phyloP scores from a whole-genome alignment of 441 rosid species.

The Gossypium trilobum region DNA sequence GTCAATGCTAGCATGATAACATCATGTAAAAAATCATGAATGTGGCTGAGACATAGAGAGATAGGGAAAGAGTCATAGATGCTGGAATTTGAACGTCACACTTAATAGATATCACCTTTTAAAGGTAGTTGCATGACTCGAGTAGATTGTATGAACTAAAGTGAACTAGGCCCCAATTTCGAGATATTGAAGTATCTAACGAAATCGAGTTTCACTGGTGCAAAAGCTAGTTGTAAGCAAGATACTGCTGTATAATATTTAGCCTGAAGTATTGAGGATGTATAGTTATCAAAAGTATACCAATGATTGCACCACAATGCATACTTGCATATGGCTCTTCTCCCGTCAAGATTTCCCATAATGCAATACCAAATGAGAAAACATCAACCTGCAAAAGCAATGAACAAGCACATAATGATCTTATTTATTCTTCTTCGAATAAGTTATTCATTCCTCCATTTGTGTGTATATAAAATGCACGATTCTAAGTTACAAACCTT shows the following conservation, averaged over 20 bases:
- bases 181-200: neutral
- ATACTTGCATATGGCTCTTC: slow-evolving; percentile 84
- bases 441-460: neutral
- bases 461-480: neutral
- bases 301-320: slow-evolving; percentile 89
- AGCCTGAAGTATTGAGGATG: neutral
- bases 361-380: slow-evolving; percentile 70
- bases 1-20: neutral
- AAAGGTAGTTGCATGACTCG: neutral
- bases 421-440: neutral
- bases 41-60: neutral
- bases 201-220: neutral
- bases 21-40: neutral
- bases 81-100: neutral
- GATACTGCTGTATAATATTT: neutral
- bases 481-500: slow-evolving; percentile 32
- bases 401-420: neutral
- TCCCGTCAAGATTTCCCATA: slow-evolving; percentile 83
- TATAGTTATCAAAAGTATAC: slow-evolving; percentile 24
- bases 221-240: neutral
- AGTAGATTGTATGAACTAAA: neutral
- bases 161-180: neutral
- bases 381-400: slow-evolving; percentile 59
- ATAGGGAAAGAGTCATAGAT: neutral
- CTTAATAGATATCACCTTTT: neutral